Evolutionary conservation across 108 stramenopile genomes (phyloP).

Genomic region (Pseudonitzschia pungens): DNA sequence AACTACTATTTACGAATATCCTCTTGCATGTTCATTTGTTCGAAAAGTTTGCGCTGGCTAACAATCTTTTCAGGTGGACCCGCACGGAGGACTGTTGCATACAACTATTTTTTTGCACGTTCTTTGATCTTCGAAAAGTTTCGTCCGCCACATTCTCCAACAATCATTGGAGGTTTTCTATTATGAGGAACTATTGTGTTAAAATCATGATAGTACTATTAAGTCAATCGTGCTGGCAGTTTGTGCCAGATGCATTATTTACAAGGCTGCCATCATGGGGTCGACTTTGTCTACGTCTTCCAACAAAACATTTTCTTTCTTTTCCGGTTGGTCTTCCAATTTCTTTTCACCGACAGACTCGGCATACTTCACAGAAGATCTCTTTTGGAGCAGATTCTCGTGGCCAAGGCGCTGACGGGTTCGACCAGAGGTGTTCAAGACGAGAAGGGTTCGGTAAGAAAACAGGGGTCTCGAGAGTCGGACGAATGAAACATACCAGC

Average conservation of each 20-base stretch:
- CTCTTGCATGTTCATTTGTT: no score
- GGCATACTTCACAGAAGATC: conserved; percentile 62
- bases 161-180: no score
- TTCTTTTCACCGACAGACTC: conserved; percentile 63
- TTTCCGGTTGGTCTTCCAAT: conserved; percentile 74
- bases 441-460: not conserved
- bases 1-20: no score
- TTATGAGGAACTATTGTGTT: no score
- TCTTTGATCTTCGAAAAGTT: no score
- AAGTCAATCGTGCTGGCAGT: not conserved
- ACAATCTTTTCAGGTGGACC: no score
- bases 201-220: no score
- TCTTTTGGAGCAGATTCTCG: conserved; percentile 57
- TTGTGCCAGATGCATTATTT: not conserved
- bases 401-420: conserved; percentile 60
- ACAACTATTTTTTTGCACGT: no score
- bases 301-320: conserved; percentile 48
- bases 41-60: no score
- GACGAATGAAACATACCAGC: not conserved
- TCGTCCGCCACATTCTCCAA: no score
- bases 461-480: not conserved
- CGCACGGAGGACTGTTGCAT: no score
- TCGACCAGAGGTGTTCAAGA: not conserved
- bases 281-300: conserved; percentile 3
- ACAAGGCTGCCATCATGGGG: not conserved